Evolutionary conservation across 768 basidiomycete species (phyloP).

Genomic region (Sutorius australiensis): DNA sequence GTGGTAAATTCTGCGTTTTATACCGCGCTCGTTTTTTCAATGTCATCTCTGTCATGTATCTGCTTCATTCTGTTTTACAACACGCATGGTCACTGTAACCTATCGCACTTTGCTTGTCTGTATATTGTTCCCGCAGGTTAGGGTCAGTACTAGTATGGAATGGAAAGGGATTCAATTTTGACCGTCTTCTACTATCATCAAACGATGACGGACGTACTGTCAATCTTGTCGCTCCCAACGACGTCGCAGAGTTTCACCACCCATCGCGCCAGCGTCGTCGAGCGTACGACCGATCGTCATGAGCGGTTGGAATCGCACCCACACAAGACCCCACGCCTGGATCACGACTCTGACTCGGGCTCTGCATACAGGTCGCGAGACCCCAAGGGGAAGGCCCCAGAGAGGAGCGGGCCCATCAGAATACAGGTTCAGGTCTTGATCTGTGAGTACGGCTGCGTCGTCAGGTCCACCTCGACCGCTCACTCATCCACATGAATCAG

Average conservation of each 20-base stretch:
- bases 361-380: constrained; percentile 56
- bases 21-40: no score
- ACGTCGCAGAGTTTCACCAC: constrained; percentile 50
- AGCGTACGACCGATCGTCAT: constrained; percentile 25
- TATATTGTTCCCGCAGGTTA: not conserved
- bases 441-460: constrained; percentile 25
- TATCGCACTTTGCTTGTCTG: not conserved
- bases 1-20: not conserved
- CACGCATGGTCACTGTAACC: not conserved
- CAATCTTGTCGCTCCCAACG: constrained; percentile 45
- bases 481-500: constrained; percentile 2
- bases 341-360: constrained; percentile 62
- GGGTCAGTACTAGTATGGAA: not conserved
- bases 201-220: constrained; percentile 38
- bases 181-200: not conserved
- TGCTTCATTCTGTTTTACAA: not conserved
- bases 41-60: not conserved
- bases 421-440: constrained; percentile 46
- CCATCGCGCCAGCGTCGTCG: constrained; percentile 36
- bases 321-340: constrained; percentile 65
- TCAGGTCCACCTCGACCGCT: not conserved
- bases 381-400: constrained; percentile 23
- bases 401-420: constrained; percentile 38
- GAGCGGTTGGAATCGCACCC: constrained; percentile 56
- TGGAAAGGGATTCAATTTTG: not conserved